Percentiles rank a stretch among this genome's conserved stretches.
Evolutionary conservation across 2,329 filamentous ascomycete genomes (phyloP).

Genomic region (Aspergillus luchuensis): DNA sequence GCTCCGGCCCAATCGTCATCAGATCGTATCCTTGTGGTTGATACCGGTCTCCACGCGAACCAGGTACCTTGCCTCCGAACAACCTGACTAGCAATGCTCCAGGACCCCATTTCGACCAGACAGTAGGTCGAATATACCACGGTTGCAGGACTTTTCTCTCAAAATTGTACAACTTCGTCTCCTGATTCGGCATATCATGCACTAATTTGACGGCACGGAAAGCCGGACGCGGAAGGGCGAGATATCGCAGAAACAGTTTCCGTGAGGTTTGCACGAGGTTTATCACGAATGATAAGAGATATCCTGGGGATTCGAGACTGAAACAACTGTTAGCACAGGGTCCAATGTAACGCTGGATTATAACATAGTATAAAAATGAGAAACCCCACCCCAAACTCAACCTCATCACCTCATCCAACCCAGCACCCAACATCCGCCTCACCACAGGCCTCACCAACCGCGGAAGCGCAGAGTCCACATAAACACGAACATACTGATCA

Average conservation of each 20-base stretch:
- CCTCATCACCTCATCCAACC: conserved; percentile 23
- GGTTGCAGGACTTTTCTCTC: conserved; percentile 23
- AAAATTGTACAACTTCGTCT: conserved; percentile 17
- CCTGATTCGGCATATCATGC: conserved; percentile 12
- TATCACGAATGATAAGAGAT: neutral
- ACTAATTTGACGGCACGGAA: conserved; percentile 6
- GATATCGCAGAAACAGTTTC: conserved; percentile 7
- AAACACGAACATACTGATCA: conserved; percentile 21
- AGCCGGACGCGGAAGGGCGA: conserved; percentile 8
- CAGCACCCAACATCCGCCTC: conserved; percentile 17
- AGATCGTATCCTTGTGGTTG: conserved; percentile 22
- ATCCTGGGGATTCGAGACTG: conserved; percentile 13
- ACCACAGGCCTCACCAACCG: conserved; percentile 10
- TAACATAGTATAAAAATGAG: no score
- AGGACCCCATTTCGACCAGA: conserved; percentile 23
- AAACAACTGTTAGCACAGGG: no score
- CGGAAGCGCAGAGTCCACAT: conserved; percentile 21
- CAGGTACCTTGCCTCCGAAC: conserved; percentile 26
- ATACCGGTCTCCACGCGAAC: conserved; percentile 15
- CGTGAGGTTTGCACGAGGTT: neutral
- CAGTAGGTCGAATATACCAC: conserved; percentile 30
- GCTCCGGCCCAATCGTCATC: conserved; percentile 23
- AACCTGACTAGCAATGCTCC: conserved; percentile 21
- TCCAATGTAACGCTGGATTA: no score
- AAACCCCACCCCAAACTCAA: conserved; percentile 20